Conservation (phyloP, 2,329 filamentous ascomycete genomes). For the Trichophyton schoenleinii region DNA sequence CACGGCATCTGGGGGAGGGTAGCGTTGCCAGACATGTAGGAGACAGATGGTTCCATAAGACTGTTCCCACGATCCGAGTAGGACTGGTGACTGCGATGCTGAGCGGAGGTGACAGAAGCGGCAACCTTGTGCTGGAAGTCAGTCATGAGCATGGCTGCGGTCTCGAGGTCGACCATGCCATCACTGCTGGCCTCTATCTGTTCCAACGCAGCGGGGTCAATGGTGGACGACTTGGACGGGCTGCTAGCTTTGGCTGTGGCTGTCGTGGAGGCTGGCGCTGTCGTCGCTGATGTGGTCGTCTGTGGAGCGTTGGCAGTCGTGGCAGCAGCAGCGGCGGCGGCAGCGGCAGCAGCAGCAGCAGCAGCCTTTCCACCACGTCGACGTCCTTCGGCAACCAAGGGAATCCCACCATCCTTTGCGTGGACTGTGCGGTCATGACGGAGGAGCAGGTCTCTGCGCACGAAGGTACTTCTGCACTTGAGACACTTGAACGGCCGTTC, state of each 20-base stretch:
- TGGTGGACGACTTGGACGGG: slow-evolving; percentile 62
- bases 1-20: slow-evolving; percentile 78
- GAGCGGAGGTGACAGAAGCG: slow-evolving; percentile 46
- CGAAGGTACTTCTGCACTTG: slow-evolving; percentile 97
- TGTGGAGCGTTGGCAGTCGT: slow-evolving; percentile 2
- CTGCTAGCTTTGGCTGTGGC: slow-evolving; percentile 34
- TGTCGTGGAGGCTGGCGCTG: slow-evolving; percentile 2
- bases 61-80: slow-evolving; percentile 53
- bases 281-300: slow-evolving; percentile 4
- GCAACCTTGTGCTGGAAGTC: slow-evolving; percentile 96
- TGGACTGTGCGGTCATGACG: slow-evolving; percentile 97
- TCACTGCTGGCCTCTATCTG: slow-evolving; percentile 87
- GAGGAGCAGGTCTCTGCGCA: slow-evolving; percentile 88
- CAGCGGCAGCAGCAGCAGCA: slow-evolving; percentile 31
- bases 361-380: slow-evolving; percentile 38
- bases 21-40: slow-evolving; percentile 66
- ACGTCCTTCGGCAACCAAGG: slow-evolving; percentile 88
- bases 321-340: slow-evolving; percentile 17
- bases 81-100: slow-evolving; percentile 38
- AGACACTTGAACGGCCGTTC: slow-evolving; percentile 97
- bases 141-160: slow-evolving; percentile 95
- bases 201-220: slow-evolving; percentile 53
- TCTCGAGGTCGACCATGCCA: slow-evolving; percentile 88
- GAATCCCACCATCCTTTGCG: slow-evolving; percentile 90
- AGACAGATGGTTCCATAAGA: slow-evolving; percentile 64